Evolutionary conservation across 805 yeast species (phyloP).

Genomic region (Candida gorgasii): DNA sequence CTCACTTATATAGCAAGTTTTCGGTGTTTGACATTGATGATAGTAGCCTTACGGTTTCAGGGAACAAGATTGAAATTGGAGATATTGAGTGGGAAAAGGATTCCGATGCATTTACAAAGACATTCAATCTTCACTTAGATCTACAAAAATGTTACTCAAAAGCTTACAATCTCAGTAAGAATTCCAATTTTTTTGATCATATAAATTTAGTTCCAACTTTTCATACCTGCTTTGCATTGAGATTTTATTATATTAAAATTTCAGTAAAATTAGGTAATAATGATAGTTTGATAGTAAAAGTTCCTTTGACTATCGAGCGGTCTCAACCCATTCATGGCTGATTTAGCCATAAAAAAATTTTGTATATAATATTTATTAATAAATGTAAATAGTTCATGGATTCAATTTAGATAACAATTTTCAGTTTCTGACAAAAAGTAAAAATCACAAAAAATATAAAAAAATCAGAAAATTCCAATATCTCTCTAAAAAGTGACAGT

Average conservation of each 20-base stretch:
- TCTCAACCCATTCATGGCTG: background rate
- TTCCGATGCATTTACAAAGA: constrained; percentile 22
- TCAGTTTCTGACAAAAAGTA: background rate
- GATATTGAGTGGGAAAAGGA: constrained; percentile 32
- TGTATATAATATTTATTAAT: background rate
- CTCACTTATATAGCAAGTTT: constrained; percentile 34
- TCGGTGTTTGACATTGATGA: constrained; percentile 24
- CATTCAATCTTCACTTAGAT: constrained; percentile 29
- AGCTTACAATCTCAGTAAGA: constrained; percentile 20
- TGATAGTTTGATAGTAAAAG: constrained; percentile 30
- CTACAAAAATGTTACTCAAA: constrained; percentile 31
- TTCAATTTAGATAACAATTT: too few species aligned
- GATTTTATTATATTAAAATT: constrained; percentile 38
- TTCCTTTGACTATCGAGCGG: constrained; percentile 34
- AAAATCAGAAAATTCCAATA: background rate
- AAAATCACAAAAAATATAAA: background rate
- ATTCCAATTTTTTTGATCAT: constrained; percentile 24
- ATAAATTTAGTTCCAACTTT: constrained; percentile 40
- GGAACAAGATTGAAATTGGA: constrained; percentile 15
- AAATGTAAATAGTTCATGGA: background rate
- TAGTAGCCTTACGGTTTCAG: background rate
- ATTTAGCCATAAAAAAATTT: background rate
- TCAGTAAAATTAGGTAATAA: constrained; percentile 31
- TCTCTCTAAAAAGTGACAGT: too few species aligned
- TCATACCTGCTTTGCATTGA: constrained; percentile 37